Evolutionary conservation across 768 basidiomycete genomes (phyloP).

Genomic region (Macrocybe gigantea): DNA sequence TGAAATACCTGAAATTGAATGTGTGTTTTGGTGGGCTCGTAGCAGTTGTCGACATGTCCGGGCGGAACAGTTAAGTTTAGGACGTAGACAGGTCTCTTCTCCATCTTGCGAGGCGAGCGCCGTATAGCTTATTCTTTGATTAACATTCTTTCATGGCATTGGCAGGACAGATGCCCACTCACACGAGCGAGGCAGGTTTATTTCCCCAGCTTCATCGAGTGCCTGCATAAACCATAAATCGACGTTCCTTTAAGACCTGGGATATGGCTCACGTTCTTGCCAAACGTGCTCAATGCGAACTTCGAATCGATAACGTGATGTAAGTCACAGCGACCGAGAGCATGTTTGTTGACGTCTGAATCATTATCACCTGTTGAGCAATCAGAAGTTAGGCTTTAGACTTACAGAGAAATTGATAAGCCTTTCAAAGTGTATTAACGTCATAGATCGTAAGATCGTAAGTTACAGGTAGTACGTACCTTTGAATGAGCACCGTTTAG

Average conservation of each 20-base stretch:
- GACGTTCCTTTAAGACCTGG: not conserved
- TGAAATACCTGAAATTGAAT: slow-evolving; percentile 59
- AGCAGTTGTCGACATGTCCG: slow-evolving; percentile 63
- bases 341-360: slow-evolving; percentile 77
- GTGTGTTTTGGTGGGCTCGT: slow-evolving; percentile 72
- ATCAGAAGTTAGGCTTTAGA: slow-evolving; percentile 4
- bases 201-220: slow-evolving; percentile 59
- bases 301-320: slow-evolving; percentile 60
- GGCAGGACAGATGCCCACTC: slow-evolving; percentile 9
- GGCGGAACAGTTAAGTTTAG: slow-evolving; percentile 68
- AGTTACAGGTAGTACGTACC: slow-evolving; percentile 29
- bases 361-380: slow-evolving; percentile 3
- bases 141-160: slow-evolving; percentile 6
- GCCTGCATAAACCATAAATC: slow-evolving; percentile 40
- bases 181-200: slow-evolving; percentile 38
- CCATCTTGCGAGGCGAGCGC: slow-evolving; percentile 72
- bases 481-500: slow-evolving; percentile 70
- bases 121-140: slow-evolving; percentile 37
- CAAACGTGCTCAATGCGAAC: slow-evolving; percentile 67
- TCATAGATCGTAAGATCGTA: slow-evolving; percentile 9
- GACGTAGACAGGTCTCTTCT: slow-evolving; percentile 80
- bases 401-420: slow-evolving; percentile 86
- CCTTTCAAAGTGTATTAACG: slow-evolving; percentile 34
- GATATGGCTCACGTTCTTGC: slow-evolving; percentile 52
- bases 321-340: slow-evolving; percentile 58